Conservation (phyloP, 306 rosid species). For the Acmispon strigosus region DNA sequence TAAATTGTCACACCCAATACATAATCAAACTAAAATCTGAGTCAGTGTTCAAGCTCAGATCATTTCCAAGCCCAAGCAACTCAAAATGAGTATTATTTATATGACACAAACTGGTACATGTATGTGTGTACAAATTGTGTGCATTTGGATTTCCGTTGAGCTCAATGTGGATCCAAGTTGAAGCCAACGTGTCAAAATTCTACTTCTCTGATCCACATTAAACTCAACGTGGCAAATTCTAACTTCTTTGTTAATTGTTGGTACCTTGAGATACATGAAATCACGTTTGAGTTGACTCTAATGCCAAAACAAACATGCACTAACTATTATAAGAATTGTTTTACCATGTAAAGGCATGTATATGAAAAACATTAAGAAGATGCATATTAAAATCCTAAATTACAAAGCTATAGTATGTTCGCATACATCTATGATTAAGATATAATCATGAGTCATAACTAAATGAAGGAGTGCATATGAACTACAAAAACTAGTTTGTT, state of each 20-base stretch:
- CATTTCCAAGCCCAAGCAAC: neutral
- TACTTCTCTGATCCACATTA: too few species aligned
- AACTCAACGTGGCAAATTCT: too few species aligned
- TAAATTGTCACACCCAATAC: neutral
- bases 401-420: neutral
- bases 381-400: neutral
- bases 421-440: neutral
- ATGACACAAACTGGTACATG: neutral
- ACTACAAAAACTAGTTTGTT: neutral
- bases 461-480: neutral
- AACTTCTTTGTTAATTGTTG: too few species aligned
- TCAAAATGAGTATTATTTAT: neutral
- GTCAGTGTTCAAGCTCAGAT: neutral
- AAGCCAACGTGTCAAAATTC: too few species aligned
- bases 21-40: neutral
- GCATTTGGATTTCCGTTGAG: too few species aligned
- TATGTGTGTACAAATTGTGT: conserved; percentile 1
- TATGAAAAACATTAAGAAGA: neutral
- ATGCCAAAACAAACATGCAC: too few species aligned
- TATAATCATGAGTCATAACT: neutral
- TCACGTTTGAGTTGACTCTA: too few species aligned
- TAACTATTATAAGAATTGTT: neutral
- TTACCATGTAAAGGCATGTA: neutral
- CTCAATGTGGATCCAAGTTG: too few species aligned
- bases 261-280: too few species aligned